Evolutionary conservation across 192 early-diverging fungal species (phyloP).

Genomic region (Gonapodya sp.): DNA sequence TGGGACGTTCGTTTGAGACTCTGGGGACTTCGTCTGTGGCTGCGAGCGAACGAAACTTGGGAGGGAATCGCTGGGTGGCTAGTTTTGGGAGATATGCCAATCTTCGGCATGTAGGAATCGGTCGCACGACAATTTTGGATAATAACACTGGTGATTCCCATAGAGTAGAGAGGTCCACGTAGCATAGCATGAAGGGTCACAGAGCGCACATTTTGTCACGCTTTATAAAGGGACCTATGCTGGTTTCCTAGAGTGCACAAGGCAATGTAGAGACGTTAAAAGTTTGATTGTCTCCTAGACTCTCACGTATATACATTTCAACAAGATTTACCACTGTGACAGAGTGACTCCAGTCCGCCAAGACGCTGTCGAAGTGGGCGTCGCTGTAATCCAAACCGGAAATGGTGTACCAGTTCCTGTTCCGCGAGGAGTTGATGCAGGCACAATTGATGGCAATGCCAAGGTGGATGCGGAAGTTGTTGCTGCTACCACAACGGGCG

Average conservation of each 20-base stretch:
- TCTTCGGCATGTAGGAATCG: background rate
- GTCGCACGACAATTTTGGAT: background rate
- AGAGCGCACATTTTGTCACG: background rate
- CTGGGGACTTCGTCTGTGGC: background rate
- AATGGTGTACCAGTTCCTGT: background rate
- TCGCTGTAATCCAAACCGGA: background rate
- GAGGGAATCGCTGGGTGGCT: background rate
- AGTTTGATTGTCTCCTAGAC: too few species aligned
- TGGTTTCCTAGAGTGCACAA: too few species aligned
- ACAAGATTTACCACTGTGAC: too few species aligned
- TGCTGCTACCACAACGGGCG: background rate
- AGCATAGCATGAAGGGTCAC: too few species aligned
- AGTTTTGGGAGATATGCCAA: background rate
- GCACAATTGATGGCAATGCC: background rate
- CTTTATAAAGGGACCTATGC: too few species aligned
- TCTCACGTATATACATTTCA: too few species aligned
- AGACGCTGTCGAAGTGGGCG: background rate
- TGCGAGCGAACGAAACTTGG: background rate
- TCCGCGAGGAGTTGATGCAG: background rate
- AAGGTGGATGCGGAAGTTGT: background rate
- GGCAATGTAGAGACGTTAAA: too few species aligned
- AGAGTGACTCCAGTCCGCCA: too few species aligned
- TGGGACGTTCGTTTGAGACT: background rate
- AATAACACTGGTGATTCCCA: background rate
- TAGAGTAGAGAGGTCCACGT: background rate